phyloP scores from a whole-genome alignment of 306 rosid genomes.

The Dryas drummondii region DNA sequence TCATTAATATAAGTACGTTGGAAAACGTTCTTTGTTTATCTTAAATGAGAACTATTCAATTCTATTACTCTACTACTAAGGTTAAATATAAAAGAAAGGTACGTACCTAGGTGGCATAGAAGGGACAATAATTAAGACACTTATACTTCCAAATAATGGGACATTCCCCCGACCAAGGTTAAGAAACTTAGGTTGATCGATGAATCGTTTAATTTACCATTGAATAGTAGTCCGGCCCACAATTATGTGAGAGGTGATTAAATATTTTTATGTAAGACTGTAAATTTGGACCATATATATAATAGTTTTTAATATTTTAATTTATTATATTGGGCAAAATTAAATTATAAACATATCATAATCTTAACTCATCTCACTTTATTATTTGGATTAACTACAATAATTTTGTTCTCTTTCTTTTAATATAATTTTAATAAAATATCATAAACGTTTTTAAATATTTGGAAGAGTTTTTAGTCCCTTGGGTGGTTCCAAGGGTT shows the following conservation, averaged over 20 bases:
- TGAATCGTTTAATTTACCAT: background rate
- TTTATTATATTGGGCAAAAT: too few species aligned
- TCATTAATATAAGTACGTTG: background rate
- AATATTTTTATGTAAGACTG: too few species aligned
- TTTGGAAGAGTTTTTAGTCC: background rate
- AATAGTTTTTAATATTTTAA: too few species aligned
- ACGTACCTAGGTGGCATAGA: background rate
- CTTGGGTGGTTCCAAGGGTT: background rate
- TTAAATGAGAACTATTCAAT: background rate
- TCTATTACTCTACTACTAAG: background rate
- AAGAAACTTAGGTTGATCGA: background rate
- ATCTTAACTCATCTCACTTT: too few species aligned
- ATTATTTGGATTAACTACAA: too few species aligned
- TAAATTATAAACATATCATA: too few species aligned
- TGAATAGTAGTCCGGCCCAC: background rate
- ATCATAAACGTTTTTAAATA: too few species aligned
- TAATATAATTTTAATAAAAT: too few species aligned
- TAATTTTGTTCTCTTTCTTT: too few species aligned
- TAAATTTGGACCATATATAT: too few species aligned
- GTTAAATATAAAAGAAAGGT: background rate
- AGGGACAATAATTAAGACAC: constrained; percentile 10
- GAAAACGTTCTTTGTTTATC: background rate
- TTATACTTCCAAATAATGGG: constrained; percentile 6
- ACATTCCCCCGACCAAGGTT: constrained; percentile 5
- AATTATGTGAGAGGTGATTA: too few species aligned